These are phyloP conservation scores for Pleurotus giganteus DNA, from an alignment of 768 basidiomycete species.

Conservation along the genomic window DNA sequence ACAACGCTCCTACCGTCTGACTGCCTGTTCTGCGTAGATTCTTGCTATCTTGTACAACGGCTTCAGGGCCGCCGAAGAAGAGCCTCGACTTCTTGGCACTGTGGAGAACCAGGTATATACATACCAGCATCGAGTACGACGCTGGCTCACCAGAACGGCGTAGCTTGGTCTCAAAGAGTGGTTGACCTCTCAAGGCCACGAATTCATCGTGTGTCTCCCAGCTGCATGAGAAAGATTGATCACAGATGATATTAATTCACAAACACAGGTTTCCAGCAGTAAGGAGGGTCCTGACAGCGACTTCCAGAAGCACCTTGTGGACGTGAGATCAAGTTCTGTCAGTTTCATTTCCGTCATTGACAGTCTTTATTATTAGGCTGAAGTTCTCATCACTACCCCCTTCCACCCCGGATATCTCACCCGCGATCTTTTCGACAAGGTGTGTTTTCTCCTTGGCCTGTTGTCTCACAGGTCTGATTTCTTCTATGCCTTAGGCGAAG, in stretches of 20 bases:
- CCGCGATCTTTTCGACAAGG: constrained; percentile 67
- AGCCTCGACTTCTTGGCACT: constrained; percentile 77
- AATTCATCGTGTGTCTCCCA: constrained; percentile 56
- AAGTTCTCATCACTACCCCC: constrained; percentile 79
- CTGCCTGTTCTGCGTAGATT: constrained; percentile 37
- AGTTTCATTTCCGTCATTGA: constrained; percentile 4
- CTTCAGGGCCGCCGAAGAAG: constrained; percentile 59
- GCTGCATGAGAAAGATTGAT: not conserved
- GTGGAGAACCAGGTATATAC: constrained; percentile 68
- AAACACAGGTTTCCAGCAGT: constrained; percentile 63
- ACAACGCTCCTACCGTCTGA: not conserved
- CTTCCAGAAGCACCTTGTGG: constrained; percentile 80
- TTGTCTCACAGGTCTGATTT: not conserved
- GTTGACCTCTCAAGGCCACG: constrained; percentile 71
- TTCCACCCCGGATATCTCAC: constrained; percentile 89
- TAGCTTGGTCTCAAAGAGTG: constrained; percentile 74
- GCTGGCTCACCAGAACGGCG: not conserved
- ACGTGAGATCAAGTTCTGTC: constrained; percentile 44
- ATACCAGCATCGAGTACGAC: not conserved
- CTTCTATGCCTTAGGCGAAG: constrained; percentile 52
- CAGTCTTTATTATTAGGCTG: constrained; percentile 45
- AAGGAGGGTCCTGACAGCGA: constrained; percentile 82
- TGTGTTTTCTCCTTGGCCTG: constrained; percentile 18
- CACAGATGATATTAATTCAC: not conserved
- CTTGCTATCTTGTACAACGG: constrained; percentile 77